A percentile compares a stretch with the other conserved stretches of the same genome.
phyloP scores from a whole-genome alignment of 495 filamentous ascomycete species.

The Articulospora tetracladia region DNA sequence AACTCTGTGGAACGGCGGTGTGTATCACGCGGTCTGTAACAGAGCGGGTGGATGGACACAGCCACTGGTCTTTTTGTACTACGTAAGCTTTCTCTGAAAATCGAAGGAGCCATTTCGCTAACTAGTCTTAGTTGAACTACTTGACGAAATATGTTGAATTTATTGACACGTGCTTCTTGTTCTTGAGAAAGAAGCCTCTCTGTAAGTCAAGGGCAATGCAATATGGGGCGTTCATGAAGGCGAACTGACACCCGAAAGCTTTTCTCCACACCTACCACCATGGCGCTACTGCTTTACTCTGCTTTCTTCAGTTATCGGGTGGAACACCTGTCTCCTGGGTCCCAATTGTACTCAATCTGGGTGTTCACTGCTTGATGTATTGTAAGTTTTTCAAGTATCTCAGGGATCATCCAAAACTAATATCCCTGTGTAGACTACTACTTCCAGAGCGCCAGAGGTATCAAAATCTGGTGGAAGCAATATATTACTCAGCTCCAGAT shows the following conservation, averaged over 20 bases:
- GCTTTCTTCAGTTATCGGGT: neutral
- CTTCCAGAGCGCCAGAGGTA: conserved; percentile 1
- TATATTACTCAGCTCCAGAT: neutral
- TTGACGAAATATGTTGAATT: conserved; percentile 3
- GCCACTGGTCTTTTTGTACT: neutral
- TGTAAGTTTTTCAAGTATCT: neutral
- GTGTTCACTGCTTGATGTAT: conserved; percentile 1
- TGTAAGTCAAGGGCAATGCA: no score
- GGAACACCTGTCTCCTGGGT: neutral
- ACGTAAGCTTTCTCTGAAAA: neutral
- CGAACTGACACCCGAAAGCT: neutral
- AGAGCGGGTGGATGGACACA: neutral
- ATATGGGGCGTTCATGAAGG: no score
- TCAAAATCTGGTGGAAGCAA: conserved; percentile 3
- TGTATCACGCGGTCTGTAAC: neutral
- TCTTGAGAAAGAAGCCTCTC: conserved; percentile 1
- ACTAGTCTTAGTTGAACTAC: neutral
- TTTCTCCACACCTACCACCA: conserved; percentile 4
- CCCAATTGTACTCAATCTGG: neutral
- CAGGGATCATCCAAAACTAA: neutral
- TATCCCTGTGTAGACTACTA: neutral
- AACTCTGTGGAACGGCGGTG: neutral
- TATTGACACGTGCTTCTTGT: neutral
- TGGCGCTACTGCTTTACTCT: neutral
- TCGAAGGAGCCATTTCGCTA: neutral